Evolutionary conservation across 179 eudicot species (phyloP).

Genomic region (Actinidia polygama): DNA sequence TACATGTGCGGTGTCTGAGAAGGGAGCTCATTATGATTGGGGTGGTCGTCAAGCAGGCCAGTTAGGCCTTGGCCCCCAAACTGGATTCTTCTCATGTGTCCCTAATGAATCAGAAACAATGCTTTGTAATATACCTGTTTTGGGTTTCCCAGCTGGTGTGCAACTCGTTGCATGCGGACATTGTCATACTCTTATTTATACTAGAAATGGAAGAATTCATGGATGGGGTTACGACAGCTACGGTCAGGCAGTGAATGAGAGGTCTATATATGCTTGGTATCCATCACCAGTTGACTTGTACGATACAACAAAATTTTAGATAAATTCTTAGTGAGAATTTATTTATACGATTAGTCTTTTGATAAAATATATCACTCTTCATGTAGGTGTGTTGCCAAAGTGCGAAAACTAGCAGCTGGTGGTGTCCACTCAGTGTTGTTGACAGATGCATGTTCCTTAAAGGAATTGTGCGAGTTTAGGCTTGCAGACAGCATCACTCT

Average conservation of each 20-base stretch:
- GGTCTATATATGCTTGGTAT: conserved; percentile 95
- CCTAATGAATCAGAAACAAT: conserved; percentile 64
- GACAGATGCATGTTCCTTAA: conserved; percentile 92
- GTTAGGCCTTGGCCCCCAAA: conserved; percentile 88
- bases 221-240: conserved; percentile 99
- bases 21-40: conserved; percentile 98
- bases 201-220: conserved; percentile 85
- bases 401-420: conserved; percentile 94
- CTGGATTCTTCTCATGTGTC: conserved; percentile 64
- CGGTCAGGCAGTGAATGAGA: conserved; percentile 94
- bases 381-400: conserved; percentile 95
- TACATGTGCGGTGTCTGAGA: conserved; percentile 82
- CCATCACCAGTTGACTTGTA: conserved; percentile 99
- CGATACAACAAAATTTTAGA: conserved; percentile 17
- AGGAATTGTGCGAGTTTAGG: conserved; percentile 91
- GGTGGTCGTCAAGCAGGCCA: conserved; percentile 97
- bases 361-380: conserved; percentile 11
- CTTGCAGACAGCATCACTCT: conserved; percentile 74
- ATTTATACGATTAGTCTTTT: conserved; percentile 11
- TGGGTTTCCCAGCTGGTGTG: conserved; percentile 79
- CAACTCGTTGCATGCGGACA: conserved; percentile 92
- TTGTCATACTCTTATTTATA: conserved; percentile 90
- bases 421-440: conserved; percentile 99
- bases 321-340: background rate
- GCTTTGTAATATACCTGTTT: conserved; percentile 79